phyloP scores from a whole-genome alignment of 345 rosid species.

The Iberis pinnata region DNA sequence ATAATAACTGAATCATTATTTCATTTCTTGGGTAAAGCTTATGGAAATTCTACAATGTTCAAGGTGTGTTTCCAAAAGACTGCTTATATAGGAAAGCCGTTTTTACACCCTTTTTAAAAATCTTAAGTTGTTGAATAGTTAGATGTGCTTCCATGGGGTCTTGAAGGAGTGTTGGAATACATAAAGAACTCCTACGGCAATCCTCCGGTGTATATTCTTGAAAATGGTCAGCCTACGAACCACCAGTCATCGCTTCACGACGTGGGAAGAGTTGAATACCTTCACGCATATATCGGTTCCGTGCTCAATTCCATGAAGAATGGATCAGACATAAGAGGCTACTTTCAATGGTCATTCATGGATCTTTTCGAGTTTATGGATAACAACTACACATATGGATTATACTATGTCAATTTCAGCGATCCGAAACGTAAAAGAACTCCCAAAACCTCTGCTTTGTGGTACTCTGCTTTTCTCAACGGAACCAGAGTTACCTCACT shows the following conservation, averaged over 20 bases:
- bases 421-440: constrained; percentile 36
- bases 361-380: constrained; percentile 32
- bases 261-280: constrained; percentile 26
- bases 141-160: constrained; percentile 30
- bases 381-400: constrained; percentile 26
- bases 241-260: constrained; percentile 35
- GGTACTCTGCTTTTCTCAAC: constrained; percentile 41
- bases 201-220: constrained; percentile 35
- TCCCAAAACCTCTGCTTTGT: constrained; percentile 39
- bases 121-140: too few relatives aligned
- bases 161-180: constrained; percentile 28
- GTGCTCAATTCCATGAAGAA: constrained; percentile 39
- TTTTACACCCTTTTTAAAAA: too few relatives aligned
- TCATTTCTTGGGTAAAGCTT: too few relatives aligned
- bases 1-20: too few relatives aligned
- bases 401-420: constrained; percentile 35
- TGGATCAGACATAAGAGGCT: constrained; percentile 42
- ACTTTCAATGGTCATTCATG: constrained; percentile 43
- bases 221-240: constrained; percentile 30
- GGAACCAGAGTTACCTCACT: constrained; percentile 18
- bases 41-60: too few relatives aligned
- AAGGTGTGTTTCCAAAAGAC: too few relatives aligned
- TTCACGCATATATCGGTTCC: constrained; percentile 30
- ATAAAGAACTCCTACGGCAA: constrained; percentile 32
- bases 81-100: too few relatives aligned